Evolutionary conservation across 2,329 filamentous ascomycete genomes (phyloP), one percentile per base, ranked within the genome.

Genomic region (Aspergillus versicolor): DNA sequence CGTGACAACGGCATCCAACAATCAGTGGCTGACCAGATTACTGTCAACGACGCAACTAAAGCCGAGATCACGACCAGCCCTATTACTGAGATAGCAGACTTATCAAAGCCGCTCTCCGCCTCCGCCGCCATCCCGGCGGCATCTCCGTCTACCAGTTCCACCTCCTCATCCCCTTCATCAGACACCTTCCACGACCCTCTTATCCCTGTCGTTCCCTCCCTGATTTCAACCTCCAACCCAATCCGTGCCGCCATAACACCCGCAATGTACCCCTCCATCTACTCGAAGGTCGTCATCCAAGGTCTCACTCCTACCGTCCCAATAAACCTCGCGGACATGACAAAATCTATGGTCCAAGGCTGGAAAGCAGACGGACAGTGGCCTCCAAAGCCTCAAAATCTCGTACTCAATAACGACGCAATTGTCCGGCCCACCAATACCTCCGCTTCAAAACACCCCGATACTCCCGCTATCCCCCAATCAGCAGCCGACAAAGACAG

Each of bases 321-420:
- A 3, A 89, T 97, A 68, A 97, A 96, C 65, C 83, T 97, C 0
- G 78, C 82, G 30, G 91, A 96, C 65, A 87, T 97, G 77, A 85
- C 90, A 21, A 83, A 86, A 9, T 86, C 90, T 12, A 89, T 93
- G 63, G 92, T 97, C 1, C 82, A 88, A 27, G 93, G 93, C 43
- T 97, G 93, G 93, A 96, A 95, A 73, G 83, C 90, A 41, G 91
- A 94, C 66, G 92, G 92, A 15, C 91, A 96, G 73, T 97, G 93
- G 93, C 92, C 93, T 4, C 91, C 90, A 1, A 85, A 84, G 63
- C 72, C 81, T 0, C 62, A 66, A 9, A 67, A 63, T 7, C 67
- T 72, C 48, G 69, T 72, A 21, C 65, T 72, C 13, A 64, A 61
- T 4, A 67, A 73, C 27, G 63, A 68, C 37, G 65, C 68, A 2